These are phyloP conservation scores for Secale cereale DNA, from an alignment of 176 grass and related monocot species.

Conservation along the genomic window DNA sequence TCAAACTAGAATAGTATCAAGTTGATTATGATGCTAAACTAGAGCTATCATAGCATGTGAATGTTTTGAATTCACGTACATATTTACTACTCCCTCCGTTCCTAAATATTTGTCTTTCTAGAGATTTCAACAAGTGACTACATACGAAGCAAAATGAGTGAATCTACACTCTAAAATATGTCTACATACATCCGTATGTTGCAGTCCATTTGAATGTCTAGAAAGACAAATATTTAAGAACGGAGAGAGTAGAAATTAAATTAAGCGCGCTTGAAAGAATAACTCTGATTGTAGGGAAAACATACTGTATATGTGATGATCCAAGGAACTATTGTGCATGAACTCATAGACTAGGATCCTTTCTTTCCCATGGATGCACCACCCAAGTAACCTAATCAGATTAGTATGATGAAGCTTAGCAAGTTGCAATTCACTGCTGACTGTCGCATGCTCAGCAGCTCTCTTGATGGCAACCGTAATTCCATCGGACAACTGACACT, in stretches of 20 bases:
- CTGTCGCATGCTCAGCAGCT: not conserved
- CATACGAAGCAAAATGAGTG: too few relatives aligned
- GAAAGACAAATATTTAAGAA: too few relatives aligned
- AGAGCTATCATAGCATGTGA: not conserved
- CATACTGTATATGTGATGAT: constrained; percentile 17
- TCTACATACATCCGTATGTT: too few relatives aligned
- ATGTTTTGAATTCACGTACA: not conserved
- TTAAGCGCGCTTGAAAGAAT: not conserved
- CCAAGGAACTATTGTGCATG: not conserved
- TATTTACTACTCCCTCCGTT: too few relatives aligned
- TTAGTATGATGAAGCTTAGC: constrained; percentile 17
- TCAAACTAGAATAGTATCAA: not conserved
- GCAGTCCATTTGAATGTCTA: too few relatives aligned
- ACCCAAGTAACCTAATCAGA: constrained; percentile 26
- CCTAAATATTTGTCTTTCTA: too few relatives aligned
- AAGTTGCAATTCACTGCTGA: constrained; percentile 25
- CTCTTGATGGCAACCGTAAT: constrained; percentile 25
- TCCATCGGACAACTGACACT: constrained; percentile 31
- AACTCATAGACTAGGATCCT: constrained; percentile 31
- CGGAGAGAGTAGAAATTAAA: too few relatives aligned
- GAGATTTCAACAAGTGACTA: too few relatives aligned
- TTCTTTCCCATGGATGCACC: constrained; percentile 26
- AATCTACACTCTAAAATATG: too few relatives aligned
- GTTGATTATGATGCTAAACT: not conserved
- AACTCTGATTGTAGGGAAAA: not conserved